A percentile compares a stretch with the other conserved stretches of the same genome.
Evolutionary conservation across 2,329 filamentous ascomycete genomes (phyloP).

Genomic region (Cyanodermella asteris): DNA sequence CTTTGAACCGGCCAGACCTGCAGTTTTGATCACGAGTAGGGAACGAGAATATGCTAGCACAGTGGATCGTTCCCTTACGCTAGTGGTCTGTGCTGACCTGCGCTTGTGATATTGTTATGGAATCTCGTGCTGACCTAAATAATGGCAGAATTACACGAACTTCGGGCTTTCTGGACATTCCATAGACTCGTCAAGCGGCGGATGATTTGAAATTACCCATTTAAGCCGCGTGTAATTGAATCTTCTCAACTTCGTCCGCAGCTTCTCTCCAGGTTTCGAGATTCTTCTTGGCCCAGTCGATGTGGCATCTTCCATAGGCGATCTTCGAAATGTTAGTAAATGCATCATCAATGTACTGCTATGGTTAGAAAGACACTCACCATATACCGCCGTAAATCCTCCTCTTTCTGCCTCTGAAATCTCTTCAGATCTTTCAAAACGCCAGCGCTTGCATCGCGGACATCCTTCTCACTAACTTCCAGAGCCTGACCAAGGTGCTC

Average conservation of each 20-base stretch:
- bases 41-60: no score
- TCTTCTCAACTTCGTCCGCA: conserved; percentile 68
- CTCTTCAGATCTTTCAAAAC: conserved; percentile 76
- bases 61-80: no score
- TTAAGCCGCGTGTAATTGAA: conserved; percentile 42
- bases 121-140: no score
- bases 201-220: no score
- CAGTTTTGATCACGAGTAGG: no score
- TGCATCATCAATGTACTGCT: background rate
- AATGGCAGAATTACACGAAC: no score
- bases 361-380: conserved; percentile 25
- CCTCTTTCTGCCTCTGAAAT: conserved; percentile 90
- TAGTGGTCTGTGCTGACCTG: no score
- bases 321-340: conserved; percentile 30
- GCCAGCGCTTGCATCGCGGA: conserved; percentile 74
- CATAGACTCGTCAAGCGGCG: no score
- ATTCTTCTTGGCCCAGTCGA: conserved; percentile 85
- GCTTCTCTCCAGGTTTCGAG: conserved; percentile 87
- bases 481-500: conserved; percentile 51
- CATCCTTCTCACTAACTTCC: conserved; percentile 70
- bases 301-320: conserved; percentile 75
- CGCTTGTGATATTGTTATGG: no score
- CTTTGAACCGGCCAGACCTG: no score
- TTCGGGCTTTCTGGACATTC: no score
- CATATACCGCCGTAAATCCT: conserved; percentile 86